Evolutionary conservation across 108 stramenopile genomes (phyloP).

Genomic region (Cyclostephanos tholiformis): DNA sequence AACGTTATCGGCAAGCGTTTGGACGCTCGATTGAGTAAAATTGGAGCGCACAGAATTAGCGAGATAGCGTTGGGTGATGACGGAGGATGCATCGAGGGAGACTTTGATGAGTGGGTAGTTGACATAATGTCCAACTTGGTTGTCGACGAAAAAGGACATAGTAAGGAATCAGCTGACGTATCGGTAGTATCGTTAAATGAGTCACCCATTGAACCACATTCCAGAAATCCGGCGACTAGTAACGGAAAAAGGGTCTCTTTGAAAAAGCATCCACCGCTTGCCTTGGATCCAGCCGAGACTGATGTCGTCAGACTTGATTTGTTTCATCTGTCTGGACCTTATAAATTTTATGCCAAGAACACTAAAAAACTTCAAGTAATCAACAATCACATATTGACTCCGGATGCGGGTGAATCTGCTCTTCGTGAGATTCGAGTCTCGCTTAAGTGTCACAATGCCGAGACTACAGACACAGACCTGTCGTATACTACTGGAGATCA

Average conservation of each 20-base stretch:
- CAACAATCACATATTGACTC: conserved; percentile 36
- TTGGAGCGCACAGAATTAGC: conserved; percentile 69
- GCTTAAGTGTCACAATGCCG: background rate
- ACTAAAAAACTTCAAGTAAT: conserved; percentile 46
- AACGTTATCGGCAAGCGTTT: conserved; percentile 81
- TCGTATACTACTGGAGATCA: conserved; percentile 70
- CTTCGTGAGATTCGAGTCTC: conserved; percentile 58
- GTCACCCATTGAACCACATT: conserved; percentile 6
- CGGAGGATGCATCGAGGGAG: conserved; percentile 88
- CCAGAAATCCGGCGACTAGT: conserved; percentile 37
- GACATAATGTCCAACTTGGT: conserved; percentile 49
- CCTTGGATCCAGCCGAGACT: conserved; percentile 26
- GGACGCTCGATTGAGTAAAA: conserved; percentile 68
- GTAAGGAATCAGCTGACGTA: conserved; percentile 18
- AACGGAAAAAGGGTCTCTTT: conserved; percentile 40
- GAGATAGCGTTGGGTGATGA: conserved; percentile 91
- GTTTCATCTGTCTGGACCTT: conserved; percentile 45
- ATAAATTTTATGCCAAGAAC: conserved; percentile 46
- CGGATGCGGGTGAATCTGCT: conserved; percentile 53
- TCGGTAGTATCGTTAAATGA: background rate
- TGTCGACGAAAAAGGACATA: conserved; percentile 20
- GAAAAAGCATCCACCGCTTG: conserved; percentile 46
- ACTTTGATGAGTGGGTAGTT: conserved; percentile 91
- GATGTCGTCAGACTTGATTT: conserved; percentile 47
- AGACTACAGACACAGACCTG: conserved; percentile 9